Evolutionary conservation across 2,329 filamentous ascomycete genomes (phyloP), one percentile per base, ranked within the genome.

Genomic region (Fonsecaea pugnacius): DNA sequence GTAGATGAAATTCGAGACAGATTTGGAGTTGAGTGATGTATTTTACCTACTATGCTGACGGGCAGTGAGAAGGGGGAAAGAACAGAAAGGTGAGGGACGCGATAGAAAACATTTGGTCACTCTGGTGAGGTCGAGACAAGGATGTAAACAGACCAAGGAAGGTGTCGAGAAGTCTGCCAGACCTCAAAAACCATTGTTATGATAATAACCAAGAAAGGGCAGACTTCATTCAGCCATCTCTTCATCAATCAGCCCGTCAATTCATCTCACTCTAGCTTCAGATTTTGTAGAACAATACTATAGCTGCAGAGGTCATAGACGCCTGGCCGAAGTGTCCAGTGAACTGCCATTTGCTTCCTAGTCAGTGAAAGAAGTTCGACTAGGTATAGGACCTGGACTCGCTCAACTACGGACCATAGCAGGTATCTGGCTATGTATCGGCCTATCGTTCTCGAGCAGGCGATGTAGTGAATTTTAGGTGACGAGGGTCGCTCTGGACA

Each of bases 401-500:
- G 4, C 27, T 30, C 27, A 30, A 30, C 27, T 30, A 30, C 27
- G 27, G 27, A n/a, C 27, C 4, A 6, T 30, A 6, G 27, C 6
- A 6, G 27, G 27, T 30, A 30, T 27, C 27, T 27, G 27, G 27
- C 27, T 27, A 27, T 30, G 27, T 30, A 30, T 30, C 27, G 27
- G 27, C 27, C 27, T 30, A 30, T 30, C 27, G 27, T 6, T 30
- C 27, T 30, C 27, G 4, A 30, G 27, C 1, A 30, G 27, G 4
- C 27, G 4, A 30, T 30, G 27, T 30, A 27, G 27, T 27, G 27
- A 27, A 27, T 27, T 27, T 27, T 27, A 27, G 27, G 27, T 27
- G 27, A 27, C 27, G 4, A 27, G 27, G 27, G 27, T 27, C 66
- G 64, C 63, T 66, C 60, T 62, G 66, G 57, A 63, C 62, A 65